These are phyloP conservation scores for Luvunga scandens DNA, from an alignment of 345 rosid genomes.

Conservation along the genomic window DNA sequence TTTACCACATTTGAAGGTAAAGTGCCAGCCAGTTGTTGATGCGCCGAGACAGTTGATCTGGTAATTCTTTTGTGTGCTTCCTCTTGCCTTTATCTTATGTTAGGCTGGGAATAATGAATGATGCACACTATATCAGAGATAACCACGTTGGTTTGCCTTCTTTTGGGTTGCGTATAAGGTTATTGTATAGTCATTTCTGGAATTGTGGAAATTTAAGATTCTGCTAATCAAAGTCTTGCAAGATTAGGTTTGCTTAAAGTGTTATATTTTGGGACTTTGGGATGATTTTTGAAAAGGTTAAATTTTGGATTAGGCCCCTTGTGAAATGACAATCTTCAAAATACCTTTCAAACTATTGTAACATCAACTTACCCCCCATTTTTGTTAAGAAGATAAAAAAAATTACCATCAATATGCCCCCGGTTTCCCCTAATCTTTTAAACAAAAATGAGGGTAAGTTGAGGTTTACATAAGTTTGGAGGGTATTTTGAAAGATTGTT, in stretches of 20 bases:
- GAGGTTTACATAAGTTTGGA: too few relatives aligned
- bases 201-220: background rate
- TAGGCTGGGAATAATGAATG: background rate
- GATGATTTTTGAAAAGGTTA: background rate
- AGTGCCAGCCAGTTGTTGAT: constrained; percentile 81
- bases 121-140: background rate
- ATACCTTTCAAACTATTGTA: too few relatives aligned
- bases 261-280: background rate
- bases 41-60: constrained; percentile 59
- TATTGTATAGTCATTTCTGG: background rate
- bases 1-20: constrained; percentile 57
- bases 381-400: too few relatives aligned
- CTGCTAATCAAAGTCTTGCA: background rate
- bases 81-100: constrained; percentile 9
- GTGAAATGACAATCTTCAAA: too few relatives aligned
- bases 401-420: too few relatives aligned
- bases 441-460: too few relatives aligned
- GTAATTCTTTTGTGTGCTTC: constrained; percentile 34
- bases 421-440: too few relatives aligned
- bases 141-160: background rate
- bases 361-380: too few relatives aligned
- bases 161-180: background rate
- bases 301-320: too few relatives aligned
- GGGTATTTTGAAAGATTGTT: too few relatives aligned
- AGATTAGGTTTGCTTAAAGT: background rate